Conservation (phyloP, 176 grass and related monocot species). For the Alloteropsis semialata region DNA sequence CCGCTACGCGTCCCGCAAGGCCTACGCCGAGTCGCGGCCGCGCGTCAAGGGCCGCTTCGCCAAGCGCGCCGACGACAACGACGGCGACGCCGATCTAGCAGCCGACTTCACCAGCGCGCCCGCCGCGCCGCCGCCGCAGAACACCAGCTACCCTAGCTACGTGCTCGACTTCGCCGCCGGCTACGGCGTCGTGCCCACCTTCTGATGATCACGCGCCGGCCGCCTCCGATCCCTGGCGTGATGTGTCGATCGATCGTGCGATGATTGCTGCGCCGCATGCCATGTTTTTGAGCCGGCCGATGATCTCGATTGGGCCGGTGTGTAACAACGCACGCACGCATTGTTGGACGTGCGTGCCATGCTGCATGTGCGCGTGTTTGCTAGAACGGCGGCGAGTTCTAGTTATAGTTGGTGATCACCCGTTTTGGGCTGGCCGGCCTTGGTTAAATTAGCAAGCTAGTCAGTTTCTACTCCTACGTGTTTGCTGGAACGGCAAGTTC, state of each 20-base stretch:
- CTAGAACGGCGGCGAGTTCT: constrained; percentile 12
- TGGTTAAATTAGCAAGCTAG: constrained; percentile 14
- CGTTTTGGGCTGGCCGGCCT: constrained; percentile 5
- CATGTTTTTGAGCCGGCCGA: constrained; percentile 21
- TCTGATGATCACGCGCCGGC: constrained; percentile 25
- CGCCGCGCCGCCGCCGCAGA: neutral
- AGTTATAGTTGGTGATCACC: constrained; percentile 1
- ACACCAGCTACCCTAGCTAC: neutral
- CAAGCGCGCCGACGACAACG: constrained; percentile 52
- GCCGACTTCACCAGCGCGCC: neutral
- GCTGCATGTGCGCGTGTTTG: constrained; percentile 18
- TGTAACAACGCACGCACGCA: neutral
- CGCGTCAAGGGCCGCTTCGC: constrained; percentile 86
- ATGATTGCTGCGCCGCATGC: neutral
- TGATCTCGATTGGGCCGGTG: neutral
- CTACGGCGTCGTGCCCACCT: constrained; percentile 68
- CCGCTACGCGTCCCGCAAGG: constrained; percentile 82
- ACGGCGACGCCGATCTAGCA: neutral
- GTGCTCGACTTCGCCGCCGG: constrained; percentile 50
- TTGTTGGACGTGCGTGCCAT: neutral
- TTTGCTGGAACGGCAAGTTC: constrained; percentile 47
- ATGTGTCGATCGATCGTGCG: neutral
- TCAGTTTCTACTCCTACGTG: neutral
- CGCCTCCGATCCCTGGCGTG: no score
- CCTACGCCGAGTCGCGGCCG: constrained; percentile 77